phyloP scores from a whole-genome alignment of 257 asterid species.

The Thymus quinquecostatus region DNA sequence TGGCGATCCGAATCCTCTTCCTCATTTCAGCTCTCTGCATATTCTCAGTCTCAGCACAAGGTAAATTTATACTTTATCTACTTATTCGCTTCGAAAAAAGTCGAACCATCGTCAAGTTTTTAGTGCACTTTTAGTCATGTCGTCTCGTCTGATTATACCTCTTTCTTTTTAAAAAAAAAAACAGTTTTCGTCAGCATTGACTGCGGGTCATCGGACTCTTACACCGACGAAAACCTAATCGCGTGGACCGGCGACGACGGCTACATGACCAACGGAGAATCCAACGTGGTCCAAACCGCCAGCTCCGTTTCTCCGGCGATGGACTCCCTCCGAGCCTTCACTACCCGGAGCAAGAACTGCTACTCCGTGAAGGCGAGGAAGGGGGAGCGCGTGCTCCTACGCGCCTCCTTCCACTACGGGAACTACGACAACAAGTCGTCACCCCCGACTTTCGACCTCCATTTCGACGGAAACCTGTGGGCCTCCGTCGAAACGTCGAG shows the following conservation, averaged over 20 bases:
- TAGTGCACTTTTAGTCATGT: neutral
- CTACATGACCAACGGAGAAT: constrained; percentile 32
- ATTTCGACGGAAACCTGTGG: constrained; percentile 65
- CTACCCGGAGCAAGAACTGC: constrained; percentile 54
- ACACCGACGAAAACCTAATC: constrained; percentile 30
- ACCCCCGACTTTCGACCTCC: constrained; percentile 70
- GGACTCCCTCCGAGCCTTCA: constrained; percentile 62
- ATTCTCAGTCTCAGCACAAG: constrained; percentile 30
- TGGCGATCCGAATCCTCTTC: constrained; percentile 20
- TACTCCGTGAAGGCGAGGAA: constrained; percentile 28
- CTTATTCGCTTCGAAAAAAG: too few relatives aligned
- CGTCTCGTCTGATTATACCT: too few relatives aligned
- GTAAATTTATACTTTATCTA: neutral
- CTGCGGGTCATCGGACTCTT: constrained; percentile 38
- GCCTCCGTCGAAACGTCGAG: constrained; percentile 37
- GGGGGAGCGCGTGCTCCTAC: constrained; percentile 45
- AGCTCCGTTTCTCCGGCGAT: constrained; percentile 32
- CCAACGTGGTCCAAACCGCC: constrained; percentile 21
- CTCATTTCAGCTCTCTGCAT: constrained; percentile 30
- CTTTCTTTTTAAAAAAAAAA: neutral
- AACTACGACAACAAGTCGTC: constrained; percentile 59
- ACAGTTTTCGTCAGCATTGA: constrained; percentile 42
- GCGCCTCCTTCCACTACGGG: constrained; percentile 73
- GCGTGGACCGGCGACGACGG: constrained; percentile 39
- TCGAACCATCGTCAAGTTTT: too few relatives aligned